Base-by-base conservation (phyloP, 495 filamentous ascomycete genomes). In the Letharia columbiana region DNA sequence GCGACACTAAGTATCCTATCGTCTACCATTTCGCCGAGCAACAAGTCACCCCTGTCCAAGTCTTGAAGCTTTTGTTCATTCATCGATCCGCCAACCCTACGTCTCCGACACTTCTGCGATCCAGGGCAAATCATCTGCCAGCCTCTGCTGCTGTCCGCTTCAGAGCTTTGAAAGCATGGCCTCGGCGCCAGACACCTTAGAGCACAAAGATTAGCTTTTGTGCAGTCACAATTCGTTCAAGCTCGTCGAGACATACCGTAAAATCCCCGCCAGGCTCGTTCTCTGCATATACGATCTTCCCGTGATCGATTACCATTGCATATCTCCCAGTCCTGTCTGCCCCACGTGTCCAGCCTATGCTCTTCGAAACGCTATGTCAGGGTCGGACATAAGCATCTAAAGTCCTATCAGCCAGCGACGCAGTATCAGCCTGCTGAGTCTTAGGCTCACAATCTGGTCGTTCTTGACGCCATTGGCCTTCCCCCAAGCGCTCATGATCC, bases 401-500 rank as follows among this genome's bases (percentile, higher is more conserved):
- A 41, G 20, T 31, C 63, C n/a, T 11, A 33, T 65, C 0, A 59
- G 56, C 56, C 7, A 42, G n/a, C 56, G 12, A 9, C 28, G 20
- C 20, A 40, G 13, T 11, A 45, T 11, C 40, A 58, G 37, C 49
- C 13, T 13, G 39, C 47, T 52, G 11, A 23, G 35, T 23, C 28
- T 4, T 11, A n/a, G 40, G 81, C 87, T 67, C 77, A 93, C 89
- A 71, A 95, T 91, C 68, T 87, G 84, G 63, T 95, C 87, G 59
- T 84, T 84, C 74, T 86, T 89, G 72, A 95, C 83, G 44, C 82
- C 83, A 80, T 96, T 96, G 70, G 92, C 93, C 84, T 96, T 96
- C 75, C 87, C 89, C 93, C 93, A 98, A 62, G 93, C 93, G 73
- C 85, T 86, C 91, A 96, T 96, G 72, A 98, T 92, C 76, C 83